These are phyloP conservation scores for Carex scoparia DNA, from an alignment of 176 grass and related monocot genomes.

Conservation along the genomic window DNA sequence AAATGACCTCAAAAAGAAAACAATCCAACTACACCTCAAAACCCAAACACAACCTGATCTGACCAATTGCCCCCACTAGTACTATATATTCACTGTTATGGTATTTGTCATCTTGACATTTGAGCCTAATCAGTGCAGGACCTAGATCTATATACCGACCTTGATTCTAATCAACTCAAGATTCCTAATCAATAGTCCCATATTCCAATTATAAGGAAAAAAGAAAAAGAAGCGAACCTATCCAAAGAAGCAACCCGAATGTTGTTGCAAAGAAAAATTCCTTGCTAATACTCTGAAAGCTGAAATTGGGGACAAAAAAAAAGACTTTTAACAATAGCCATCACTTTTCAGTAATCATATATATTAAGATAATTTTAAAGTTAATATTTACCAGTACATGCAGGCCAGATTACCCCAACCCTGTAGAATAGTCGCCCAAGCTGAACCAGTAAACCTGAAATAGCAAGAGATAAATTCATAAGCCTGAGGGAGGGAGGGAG, in stretches of 20 bases:
- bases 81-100: not conserved
- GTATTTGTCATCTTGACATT: not conserved
- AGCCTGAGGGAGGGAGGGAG: not conserved
- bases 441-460: constrained; percentile 87
- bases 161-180: not conserved
- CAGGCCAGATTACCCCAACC: constrained; percentile 96
- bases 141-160: not conserved
- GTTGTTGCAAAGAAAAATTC: constrained; percentile 83
- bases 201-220: not conserved
- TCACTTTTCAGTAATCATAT: not conserved
- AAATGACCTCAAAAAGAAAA: not conserved
- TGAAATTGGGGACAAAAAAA: constrained; percentile 25
- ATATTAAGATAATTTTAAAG: constrained; percentile 15
- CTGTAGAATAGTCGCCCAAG: constrained; percentile 71
- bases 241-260: constrained; percentile 54
- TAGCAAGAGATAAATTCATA: constrained; percentile 20
- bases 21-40: not conserved
- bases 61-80: not conserved
- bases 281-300: constrained; percentile 72
- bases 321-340: not conserved
- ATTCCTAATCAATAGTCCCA: not conserved
- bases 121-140: not conserved
- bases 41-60: not conserved
- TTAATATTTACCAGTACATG: constrained; percentile 68
- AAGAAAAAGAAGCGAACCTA: constrained; percentile 45